Percentiles rank a stretch among this genome's conserved stretches.
Evolutionary conservation across 345 rosid species (phyloP).

Genomic region (Lepidium sativum): DNA sequence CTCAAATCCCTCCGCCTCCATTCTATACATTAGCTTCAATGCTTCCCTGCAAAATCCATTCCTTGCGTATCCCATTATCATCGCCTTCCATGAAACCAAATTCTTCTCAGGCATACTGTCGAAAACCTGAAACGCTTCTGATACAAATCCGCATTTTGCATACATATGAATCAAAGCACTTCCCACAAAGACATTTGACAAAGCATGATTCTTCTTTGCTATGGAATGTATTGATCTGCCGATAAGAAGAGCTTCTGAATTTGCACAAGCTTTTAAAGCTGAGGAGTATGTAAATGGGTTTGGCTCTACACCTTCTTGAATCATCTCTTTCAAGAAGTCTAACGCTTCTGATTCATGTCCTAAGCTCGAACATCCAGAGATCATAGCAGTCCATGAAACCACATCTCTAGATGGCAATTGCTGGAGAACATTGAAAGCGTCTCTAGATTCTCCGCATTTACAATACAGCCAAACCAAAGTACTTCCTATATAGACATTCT

Average conservation of each 20-base stretch:
- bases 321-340: conserved; percentile 67
- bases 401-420: conserved; percentile 70
- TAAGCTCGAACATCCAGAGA: conserved; percentile 64
- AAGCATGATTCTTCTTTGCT: conserved; percentile 57
- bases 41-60: conserved; percentile 75
- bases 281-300: conserved; percentile 77
- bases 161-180: conserved; percentile 81
- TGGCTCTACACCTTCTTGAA: conserved; percentile 82
- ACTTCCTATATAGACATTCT: conserved; percentile 54
- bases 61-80: conserved; percentile 74
- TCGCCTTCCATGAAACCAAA: conserved; percentile 69
- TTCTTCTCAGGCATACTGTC: conserved; percentile 69
- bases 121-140: conserved; percentile 69
- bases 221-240: conserved; percentile 76
- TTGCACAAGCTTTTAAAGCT: conserved; percentile 76
- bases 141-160: conserved; percentile 66
- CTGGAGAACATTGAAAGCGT: conserved; percentile 57
- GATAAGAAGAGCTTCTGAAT: conserved; percentile 44
- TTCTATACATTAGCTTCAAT: conserved; percentile 68
- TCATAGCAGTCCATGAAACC: conserved; percentile 91
- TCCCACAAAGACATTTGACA: conserved; percentile 67
- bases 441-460: conserved; percentile 55
- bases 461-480: conserved; percentile 82
- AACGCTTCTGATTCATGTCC: conserved; percentile 76
- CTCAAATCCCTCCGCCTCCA: conserved; percentile 69